Evolutionary conservation across 2,329 filamentous ascomycete genomes (phyloP), one percentile per base, ranked within the genome.

Genomic region (Talaromyces sp.): DNA sequence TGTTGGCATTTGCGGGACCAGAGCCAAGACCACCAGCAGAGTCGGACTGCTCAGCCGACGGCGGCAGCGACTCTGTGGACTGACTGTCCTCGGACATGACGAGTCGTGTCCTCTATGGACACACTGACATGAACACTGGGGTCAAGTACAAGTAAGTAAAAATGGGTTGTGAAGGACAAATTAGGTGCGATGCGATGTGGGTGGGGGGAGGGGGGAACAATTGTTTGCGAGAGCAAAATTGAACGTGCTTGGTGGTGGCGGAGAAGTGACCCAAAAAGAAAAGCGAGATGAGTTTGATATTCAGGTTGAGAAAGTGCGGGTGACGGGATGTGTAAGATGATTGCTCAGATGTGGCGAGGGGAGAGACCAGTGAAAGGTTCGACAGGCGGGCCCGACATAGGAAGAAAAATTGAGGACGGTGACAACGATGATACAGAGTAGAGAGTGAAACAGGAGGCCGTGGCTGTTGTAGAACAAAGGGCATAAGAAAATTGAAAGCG

Each of bases 21-120:
- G 35, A 19, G 19, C 35, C 54, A 59, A 37, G 65, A 39, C 57
- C 63, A 62, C 57, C 63, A 62, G 71, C 68, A 54, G 69, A 72
- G 69, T 71, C 70, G 66, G 71, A 69, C 63, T 70, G 70, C 68
- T 71, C 69, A 68, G 71, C 68, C 65, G 71, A 69, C 66, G 71
- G 70, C 66, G 71, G 71, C 63, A 69, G 68, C 66, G 69, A 70
- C 63, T 69, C 70, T 62, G 71, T 67, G 64, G 73, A 69, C 69
- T 71, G 72, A 67, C 68, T 70, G 67, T 74, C 71, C 64, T 70
- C 68, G 69, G 73, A 72, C 74, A 76, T 76, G 68, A 68, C 71
- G 66, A 69, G 69, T 45, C 56, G 56, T 65, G 68, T 68, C 68
- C 52, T 41, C n/a, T 62, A 50, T 39, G 60, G 27, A 59, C 64